phyloP scores from a whole-genome alignment of 768 basidiomycete genomes.

The Ephemerocybe angulata region DNA sequence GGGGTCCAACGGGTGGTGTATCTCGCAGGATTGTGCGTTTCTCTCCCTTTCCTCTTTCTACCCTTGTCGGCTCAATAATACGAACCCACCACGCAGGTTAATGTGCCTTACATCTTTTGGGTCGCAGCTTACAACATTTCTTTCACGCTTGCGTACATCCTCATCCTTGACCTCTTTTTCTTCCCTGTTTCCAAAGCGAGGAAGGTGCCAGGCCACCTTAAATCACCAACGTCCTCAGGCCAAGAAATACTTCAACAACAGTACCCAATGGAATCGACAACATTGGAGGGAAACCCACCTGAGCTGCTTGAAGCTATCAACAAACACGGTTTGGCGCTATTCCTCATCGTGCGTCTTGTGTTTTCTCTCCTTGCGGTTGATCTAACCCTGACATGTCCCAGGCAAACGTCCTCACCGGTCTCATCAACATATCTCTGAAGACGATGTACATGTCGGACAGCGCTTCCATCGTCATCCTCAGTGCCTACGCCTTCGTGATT shows the following conservation, averaged over 20 bases:
- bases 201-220: constrained; percentile 10
- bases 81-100: constrained; percentile 52
- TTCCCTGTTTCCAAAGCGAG: constrained; percentile 43
- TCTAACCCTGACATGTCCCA: constrained; percentile 24
- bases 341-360: constrained; percentile 64
- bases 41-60: not conserved
- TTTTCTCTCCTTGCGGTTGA: not conserved
- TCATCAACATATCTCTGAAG: constrained; percentile 71
- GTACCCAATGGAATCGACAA: constrained; percentile 6
- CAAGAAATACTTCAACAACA: constrained; percentile 3
- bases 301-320: constrained; percentile 78
- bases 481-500: constrained; percentile 54
- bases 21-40: constrained; percentile 45
- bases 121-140: constrained; percentile 83
- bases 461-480: constrained; percentile 59
- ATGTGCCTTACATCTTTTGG: constrained; percentile 88
- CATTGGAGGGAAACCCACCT: constrained; percentile 31
- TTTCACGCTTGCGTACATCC: constrained; percentile 77
- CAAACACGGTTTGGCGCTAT: constrained; percentile 71
- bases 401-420: constrained; percentile 87
- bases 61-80: not conserved
- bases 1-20: constrained; percentile 29
- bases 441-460: constrained; percentile 74
- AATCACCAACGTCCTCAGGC: not conserved
- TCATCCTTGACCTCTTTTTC: constrained; percentile 65